phyloP scores from a whole-genome alignment of 805 yeast species.

The Suhomyces faveliae region DNA sequence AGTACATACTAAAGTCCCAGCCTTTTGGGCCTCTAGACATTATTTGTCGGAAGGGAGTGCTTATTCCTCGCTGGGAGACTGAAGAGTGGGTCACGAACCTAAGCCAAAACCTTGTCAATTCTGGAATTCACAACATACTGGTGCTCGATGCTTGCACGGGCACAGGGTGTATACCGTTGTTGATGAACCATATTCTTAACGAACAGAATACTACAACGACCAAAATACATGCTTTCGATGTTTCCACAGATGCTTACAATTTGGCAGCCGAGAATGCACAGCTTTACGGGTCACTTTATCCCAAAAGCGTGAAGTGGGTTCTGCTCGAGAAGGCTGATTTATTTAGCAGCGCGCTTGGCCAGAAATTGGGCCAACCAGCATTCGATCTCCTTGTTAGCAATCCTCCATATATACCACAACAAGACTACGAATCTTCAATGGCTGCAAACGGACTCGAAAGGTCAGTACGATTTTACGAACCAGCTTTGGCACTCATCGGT shows the following conservation, averaged over 20 bases:
- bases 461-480: constrained; percentile 76
- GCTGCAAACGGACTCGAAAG: constrained; percentile 45
- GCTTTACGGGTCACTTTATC: constrained; percentile 5
- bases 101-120: background rate
- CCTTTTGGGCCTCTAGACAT: constrained; percentile 78
- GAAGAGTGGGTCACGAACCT: constrained; percentile 78
- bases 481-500: constrained; percentile 76
- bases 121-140: constrained; percentile 15
- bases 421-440: constrained; percentile 39
- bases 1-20: constrained; percentile 79
- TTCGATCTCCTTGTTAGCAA: constrained; percentile 70
- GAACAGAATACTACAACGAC: constrained; percentile 8
- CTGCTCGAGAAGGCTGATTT: constrained; percentile 15
- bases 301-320: constrained; percentile 5
- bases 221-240: constrained; percentile 51
- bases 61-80: constrained; percentile 94
- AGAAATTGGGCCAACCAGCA: constrained; percentile 4
- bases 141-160: constrained; percentile 82
- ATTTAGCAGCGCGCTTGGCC: constrained; percentile 8
- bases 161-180: constrained; percentile 78
- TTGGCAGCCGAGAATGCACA: constrained; percentile 49
- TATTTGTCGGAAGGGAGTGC: constrained; percentile 58
- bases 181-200: constrained; percentile 31
- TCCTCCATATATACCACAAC: constrained; percentile 79
- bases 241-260: constrained; percentile 50